Evolutionary conservation across 2,329 filamentous ascomycete species (phyloP).

Genomic region (Aspergillus puulaauensis): DNA sequence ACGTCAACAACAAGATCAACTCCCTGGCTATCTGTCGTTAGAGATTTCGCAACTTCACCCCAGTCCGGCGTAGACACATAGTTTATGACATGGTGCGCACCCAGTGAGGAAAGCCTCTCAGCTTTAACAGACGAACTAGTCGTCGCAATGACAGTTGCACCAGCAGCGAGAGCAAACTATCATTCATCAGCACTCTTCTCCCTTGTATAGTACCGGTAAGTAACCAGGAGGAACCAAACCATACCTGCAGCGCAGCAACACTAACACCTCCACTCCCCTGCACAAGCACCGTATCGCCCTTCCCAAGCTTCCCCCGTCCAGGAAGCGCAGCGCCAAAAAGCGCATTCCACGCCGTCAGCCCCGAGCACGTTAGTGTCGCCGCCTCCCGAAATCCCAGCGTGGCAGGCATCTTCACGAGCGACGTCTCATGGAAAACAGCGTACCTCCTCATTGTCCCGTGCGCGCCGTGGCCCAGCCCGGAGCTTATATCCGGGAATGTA

Average conservation of each 20-base stretch:
- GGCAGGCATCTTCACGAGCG: conserved; percentile 47
- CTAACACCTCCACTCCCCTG: conserved; percentile 56
- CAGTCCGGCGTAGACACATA: conserved; percentile 54
- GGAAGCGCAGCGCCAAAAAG: conserved; percentile 46
- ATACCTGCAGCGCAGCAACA: conserved; percentile 50
- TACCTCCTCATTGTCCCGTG: conserved; percentile 52
- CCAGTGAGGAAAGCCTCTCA: conserved; percentile 51
- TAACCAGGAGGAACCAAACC: not conserved
- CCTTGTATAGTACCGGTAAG: not conserved
- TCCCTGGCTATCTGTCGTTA: conserved; percentile 49
- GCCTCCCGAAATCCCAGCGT: conserved; percentile 50
- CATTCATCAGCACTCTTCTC: not conserved
- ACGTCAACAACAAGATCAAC: conserved; percentile 59
- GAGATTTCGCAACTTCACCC: conserved; percentile 53
- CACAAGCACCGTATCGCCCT: conserved; percentile 49
- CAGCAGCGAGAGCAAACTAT: conserved; percentile 45
- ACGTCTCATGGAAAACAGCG: conserved; percentile 49
- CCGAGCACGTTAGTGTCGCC: conserved; percentile 49
- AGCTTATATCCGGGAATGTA: conserved; percentile 32
- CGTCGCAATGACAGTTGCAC: conserved; percentile 58
- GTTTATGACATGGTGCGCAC: conserved; percentile 59
- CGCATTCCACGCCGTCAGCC: conserved; percentile 53
- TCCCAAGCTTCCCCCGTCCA: conserved; percentile 15
- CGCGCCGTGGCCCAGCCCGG: conserved; percentile 47
- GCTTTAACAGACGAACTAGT: conserved; percentile 54